Evolutionary conservation across 495 filamentous ascomycete species (phyloP).

Genomic region (Aspergillus nanangensis): DNA sequence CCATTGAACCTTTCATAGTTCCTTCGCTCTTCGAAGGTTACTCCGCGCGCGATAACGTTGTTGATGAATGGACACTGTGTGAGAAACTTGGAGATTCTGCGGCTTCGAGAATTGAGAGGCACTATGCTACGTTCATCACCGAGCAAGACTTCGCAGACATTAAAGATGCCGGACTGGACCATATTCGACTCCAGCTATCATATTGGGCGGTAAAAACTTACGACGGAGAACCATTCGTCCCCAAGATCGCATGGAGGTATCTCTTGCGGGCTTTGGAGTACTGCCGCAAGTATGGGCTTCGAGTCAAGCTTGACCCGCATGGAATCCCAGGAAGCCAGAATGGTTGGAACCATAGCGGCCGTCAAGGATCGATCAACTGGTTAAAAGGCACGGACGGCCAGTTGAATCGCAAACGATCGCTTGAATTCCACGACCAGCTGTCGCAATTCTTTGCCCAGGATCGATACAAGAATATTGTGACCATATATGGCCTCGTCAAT

Average conservation of each 20-base stretch:
- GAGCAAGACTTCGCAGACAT: slow-evolving; percentile 84
- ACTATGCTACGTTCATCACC: slow-evolving; percentile 84
- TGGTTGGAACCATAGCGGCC: slow-evolving; percentile 86
- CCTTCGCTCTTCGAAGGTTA: slow-evolving; percentile 81
- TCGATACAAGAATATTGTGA: slow-evolving; percentile 77
- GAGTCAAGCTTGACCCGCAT: slow-evolving; percentile 93
- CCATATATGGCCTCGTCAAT: slow-evolving; percentile 82
- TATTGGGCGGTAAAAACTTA: slow-evolving; percentile 94
- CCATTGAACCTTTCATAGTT: slow-evolving; percentile 90
- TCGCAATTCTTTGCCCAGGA: slow-evolving; percentile 82
- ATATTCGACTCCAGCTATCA: slow-evolving; percentile 88
- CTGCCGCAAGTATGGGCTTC: slow-evolving; percentile 85
- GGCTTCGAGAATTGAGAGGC: slow-evolving; percentile 69
- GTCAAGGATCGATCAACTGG: slow-evolving; percentile 69
- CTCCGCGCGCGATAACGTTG: slow-evolving; percentile 53
- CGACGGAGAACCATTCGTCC: slow-evolving; percentile 82
- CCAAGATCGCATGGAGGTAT: slow-evolving; percentile 88
- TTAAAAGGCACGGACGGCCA: slow-evolving; percentile 64
- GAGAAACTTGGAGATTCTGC: slow-evolving; percentile 58
- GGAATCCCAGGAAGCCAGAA: slow-evolving; percentile 81
- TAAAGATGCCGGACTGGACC: slow-evolving; percentile 83
- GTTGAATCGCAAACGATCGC: slow-evolving; percentile 64
- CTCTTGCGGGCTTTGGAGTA: slow-evolving; percentile 90
- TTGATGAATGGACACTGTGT: slow-evolving; percentile 86
- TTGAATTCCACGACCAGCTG: slow-evolving; percentile 77